Evolutionary conservation across 192 early-diverging fungal species (phyloP).

Genomic region (Coemansia erecta): DNA sequence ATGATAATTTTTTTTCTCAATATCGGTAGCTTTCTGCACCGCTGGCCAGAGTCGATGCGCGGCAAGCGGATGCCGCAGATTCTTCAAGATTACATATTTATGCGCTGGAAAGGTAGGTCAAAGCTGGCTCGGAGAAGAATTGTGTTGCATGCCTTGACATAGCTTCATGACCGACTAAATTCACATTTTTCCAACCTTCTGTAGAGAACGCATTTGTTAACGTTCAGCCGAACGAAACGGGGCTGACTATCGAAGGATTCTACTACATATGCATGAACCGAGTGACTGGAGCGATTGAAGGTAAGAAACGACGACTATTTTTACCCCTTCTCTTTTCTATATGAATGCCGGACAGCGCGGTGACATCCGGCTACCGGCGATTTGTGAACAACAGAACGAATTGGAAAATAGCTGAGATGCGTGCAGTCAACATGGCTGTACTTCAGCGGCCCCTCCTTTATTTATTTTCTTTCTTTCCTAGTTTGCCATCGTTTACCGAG

Average conservation of each 20-base stretch:
- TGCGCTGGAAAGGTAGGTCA: conserved; percentile 63
- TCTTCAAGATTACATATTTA: conserved; percentile 63
- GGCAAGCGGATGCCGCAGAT: conserved; percentile 52
- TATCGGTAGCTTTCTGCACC: conserved; percentile 19
- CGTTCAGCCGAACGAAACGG: conserved; percentile 49
- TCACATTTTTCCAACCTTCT: background rate
- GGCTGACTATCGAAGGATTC: conserved; percentile 65
- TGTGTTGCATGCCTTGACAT: background rate
- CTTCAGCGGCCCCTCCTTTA: too few species aligned
- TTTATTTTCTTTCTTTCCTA: too few species aligned
- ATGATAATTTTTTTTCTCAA: conserved; percentile 21
- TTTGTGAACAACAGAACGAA: too few species aligned
- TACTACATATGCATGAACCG: conserved; percentile 68
- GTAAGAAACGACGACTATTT: conserved; percentile 15
- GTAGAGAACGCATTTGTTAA: conserved; percentile 60
- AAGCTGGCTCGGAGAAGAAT: background rate
- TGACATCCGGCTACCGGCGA: background rate
- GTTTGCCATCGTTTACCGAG: conserved; percentile 5
- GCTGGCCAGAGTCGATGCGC: conserved; percentile 27
- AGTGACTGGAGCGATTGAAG: conserved; percentile 57
- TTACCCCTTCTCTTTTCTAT: background rate
- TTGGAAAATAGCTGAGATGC: too few species aligned
- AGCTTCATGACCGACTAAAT: background rate
- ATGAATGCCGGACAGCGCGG: background rate
- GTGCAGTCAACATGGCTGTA: too few species aligned